Evolutionary conservation across 768 basidiomycete species (phyloP).

Genomic region (Suillus alpinus): DNA sequence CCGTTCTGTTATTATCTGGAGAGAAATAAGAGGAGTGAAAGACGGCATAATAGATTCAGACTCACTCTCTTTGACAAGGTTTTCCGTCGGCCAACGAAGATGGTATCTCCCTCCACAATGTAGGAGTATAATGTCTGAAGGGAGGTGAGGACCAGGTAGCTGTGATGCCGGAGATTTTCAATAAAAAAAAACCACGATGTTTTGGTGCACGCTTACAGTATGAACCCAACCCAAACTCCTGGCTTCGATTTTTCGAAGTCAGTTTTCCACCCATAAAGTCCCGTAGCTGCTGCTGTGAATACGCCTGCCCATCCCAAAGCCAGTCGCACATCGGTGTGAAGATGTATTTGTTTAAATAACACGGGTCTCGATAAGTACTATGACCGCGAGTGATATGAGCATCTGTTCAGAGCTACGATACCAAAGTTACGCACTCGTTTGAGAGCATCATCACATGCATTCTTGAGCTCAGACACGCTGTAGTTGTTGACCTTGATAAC

Average conservation of each 20-base stretch:
- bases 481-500: constrained; percentile 60
- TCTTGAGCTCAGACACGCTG: constrained; percentile 58
- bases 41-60: constrained; percentile 8
- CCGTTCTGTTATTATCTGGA: constrained; percentile 86
- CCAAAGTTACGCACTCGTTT: constrained; percentile 62
- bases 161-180: constrained; percentile 29
- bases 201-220: constrained; percentile 51
- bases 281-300: constrained; percentile 76
- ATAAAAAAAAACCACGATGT: not conserved
- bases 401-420: not conserved
- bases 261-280: constrained; percentile 80
- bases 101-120: constrained; percentile 77
- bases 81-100: constrained; percentile 89
- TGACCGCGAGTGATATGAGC: constrained; percentile 2
- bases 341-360: constrained; percentile 81
- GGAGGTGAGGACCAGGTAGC: constrained; percentile 72
- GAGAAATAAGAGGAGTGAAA: constrained; percentile 4
- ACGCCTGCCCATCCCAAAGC: constrained; percentile 85
- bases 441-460: constrained; percentile 82
- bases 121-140: constrained; percentile 81
- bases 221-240: constrained; percentile 74
- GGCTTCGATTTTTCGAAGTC: constrained; percentile 90
- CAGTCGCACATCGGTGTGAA: constrained; percentile 87
- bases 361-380: constrained; percentile 80
- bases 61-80: constrained; percentile 82